Percentiles rank a stretch among this genome's conserved stretches.
phyloP scores from a whole-genome alignment of 768 basidiomycete genomes.

The Cystoderma amianthinum region DNA sequence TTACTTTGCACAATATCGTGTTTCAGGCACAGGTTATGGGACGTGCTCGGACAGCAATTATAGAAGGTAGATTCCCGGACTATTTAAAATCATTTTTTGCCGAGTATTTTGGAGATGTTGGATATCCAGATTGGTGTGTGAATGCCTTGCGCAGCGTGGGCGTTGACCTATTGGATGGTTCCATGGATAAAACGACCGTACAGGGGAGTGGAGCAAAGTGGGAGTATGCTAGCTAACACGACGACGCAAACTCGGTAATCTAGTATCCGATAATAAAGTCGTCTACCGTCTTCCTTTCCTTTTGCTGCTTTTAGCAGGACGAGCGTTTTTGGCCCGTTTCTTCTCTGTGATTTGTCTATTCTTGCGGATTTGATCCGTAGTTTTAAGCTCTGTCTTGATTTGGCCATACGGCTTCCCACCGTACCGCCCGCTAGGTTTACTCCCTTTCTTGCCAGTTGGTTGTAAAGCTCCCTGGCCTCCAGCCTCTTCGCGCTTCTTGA shows the following conservation, averaged over 20 bases:
- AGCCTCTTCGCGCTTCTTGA: conserved; percentile 47
- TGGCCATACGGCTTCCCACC: conserved; percentile 54
- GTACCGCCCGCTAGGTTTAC: conserved; percentile 39
- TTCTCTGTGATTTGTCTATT: conserved; percentile 58
- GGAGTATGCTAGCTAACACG: conserved; percentile 47
- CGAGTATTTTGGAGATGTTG: conserved; percentile 67
- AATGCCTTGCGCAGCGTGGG: conserved; percentile 79
- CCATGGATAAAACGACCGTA: conserved; percentile 37
- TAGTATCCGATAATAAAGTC: not conserved
- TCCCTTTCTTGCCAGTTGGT: conserved; percentile 14
- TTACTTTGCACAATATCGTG: conserved; percentile 78
- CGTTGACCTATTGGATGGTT: conserved; percentile 69
- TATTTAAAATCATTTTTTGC: conserved; percentile 75
- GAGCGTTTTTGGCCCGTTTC: conserved; percentile 74
- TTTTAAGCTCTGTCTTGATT: conserved; percentile 82
- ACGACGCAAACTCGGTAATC: not conserved
- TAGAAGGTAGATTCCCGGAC: conserved; percentile 69
- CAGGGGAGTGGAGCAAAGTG: conserved; percentile 67
- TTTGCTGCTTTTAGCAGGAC: conserved; percentile 36
- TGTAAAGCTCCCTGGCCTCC: conserved; percentile 14
- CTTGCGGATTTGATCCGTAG: conserved; percentile 82
- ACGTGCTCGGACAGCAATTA: conserved; percentile 74
- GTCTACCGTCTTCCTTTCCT: conserved; percentile 36
- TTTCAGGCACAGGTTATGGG: conserved; percentile 89
- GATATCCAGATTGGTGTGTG: conserved; percentile 86